Evolutionary conservation across 1,139 yeast genomes (phyloP).

Genomic region (Debaryomycetaceae sp.): DNA sequence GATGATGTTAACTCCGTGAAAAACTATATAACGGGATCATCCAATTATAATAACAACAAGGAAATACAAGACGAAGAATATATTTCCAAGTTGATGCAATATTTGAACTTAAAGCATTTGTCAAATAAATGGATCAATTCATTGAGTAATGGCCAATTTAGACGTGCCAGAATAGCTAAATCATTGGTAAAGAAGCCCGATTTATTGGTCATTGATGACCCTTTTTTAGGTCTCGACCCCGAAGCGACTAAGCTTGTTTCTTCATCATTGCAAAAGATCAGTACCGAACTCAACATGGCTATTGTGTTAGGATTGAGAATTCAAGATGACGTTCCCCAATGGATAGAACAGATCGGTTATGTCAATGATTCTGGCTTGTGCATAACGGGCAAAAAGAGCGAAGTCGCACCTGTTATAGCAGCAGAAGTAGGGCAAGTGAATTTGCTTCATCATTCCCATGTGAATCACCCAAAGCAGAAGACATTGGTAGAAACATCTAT

Average conservation of each 20-base stretch:
- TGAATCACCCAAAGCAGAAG: conserved; percentile 7
- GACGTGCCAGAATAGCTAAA: conserved; percentile 84
- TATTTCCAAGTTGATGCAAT: conserved; percentile 42
- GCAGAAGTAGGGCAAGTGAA: conserved; percentile 4
- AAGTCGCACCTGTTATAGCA: conserved; percentile 11
- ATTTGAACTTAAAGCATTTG: conserved; percentile 55
- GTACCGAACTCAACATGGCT: conserved; percentile 24
- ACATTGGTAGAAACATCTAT: conserved; percentile 3
- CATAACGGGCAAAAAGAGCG: conserved; percentile 43
- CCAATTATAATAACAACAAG: conserved; percentile 41
- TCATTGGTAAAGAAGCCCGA: conserved; percentile 65
- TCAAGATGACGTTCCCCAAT: conserved; percentile 72
- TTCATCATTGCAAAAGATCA: conserved; percentile 26
- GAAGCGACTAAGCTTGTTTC: conserved; percentile 61
- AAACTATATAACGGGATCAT: conserved; percentile 53
- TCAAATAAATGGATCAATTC: conserved; percentile 78
- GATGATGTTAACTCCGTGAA: conserved; percentile 72
- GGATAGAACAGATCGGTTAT: conserved; percentile 73
- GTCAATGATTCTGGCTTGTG: conserved; percentile 55
- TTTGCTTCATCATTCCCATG: conserved; percentile 8
- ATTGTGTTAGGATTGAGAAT: conserved; percentile 70
- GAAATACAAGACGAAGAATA: conserved; percentile 19
- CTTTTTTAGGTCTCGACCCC: conserved; percentile 89
- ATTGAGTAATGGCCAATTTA: conserved; percentile 87
- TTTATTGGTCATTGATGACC: conserved; percentile 78